These are phyloP conservation scores for Tephrocybe rancida DNA, from an alignment of 768 basidiomycete genomes.

Conservation along the genomic window DNA sequence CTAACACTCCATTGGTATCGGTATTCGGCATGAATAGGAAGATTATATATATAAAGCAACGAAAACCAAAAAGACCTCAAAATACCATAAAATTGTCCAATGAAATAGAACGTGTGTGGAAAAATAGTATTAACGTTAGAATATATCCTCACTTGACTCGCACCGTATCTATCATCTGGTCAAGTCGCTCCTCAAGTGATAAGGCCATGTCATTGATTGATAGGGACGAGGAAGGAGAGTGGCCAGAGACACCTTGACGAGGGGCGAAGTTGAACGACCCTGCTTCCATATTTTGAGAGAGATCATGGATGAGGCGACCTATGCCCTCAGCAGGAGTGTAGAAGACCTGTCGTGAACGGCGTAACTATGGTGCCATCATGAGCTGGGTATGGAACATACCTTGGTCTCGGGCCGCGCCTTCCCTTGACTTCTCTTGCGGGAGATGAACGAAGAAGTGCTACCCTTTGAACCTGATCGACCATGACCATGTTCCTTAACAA, in stretches of 20 bases:
- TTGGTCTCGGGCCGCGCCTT: constrained; percentile 81
- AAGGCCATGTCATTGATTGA: constrained; percentile 65
- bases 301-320: constrained; percentile 79
- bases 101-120: constrained; percentile 22
- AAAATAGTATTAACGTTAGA: constrained; percentile 21
- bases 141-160: constrained; percentile 20
- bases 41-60: constrained; percentile 24
- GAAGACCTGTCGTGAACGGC: constrained; percentile 54
- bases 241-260: constrained; percentile 33
- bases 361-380: constrained; percentile 29
- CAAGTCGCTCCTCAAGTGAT: constrained; percentile 77
- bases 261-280: constrained; percentile 77
- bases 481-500: constrained; percentile 77
- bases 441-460: constrained; percentile 61
- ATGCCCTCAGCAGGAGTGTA: constrained; percentile 79
- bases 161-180: constrained; percentile 66
- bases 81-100: constrained; percentile 15
- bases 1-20: constrained; percentile 25
- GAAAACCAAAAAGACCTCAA: constrained; percentile 19
- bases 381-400: constrained; percentile 43
- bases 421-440: constrained; percentile 62
- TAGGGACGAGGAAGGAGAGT: constrained; percentile 66
- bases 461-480: constrained; percentile 65
- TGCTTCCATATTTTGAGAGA: constrained; percentile 80
- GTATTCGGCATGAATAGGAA: constrained; percentile 17